Conservation (phyloP, 202 grass and related monocot species). For the Musa balbisiana region DNA sequence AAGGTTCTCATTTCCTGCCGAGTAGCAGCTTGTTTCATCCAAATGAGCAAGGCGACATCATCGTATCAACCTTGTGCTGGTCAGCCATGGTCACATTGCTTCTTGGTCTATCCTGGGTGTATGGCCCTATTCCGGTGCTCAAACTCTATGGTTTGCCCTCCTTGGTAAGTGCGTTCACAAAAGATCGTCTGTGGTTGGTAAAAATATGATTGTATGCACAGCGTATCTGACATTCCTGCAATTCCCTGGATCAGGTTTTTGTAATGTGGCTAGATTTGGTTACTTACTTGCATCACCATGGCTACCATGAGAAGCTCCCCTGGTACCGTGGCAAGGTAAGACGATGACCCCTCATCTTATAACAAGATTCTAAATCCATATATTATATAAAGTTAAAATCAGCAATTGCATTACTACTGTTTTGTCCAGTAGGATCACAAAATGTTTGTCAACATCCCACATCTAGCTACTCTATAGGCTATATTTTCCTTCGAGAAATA, state of each 20-base stretch:
- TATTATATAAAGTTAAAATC: too few relatives aligned
- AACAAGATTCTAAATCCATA: too few relatives aligned
- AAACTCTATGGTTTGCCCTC: conserved; percentile 52
- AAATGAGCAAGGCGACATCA: conserved; percentile 45
- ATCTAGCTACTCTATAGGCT: too few relatives aligned
- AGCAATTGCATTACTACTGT: too few relatives aligned
- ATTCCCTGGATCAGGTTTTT: conserved; percentile 44
- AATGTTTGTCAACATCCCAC: too few relatives aligned
- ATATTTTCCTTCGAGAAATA: too few relatives aligned
- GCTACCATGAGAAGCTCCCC: conserved; percentile 51
- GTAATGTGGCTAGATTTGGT: conserved; percentile 85
- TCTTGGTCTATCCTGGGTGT: conserved; percentile 31
- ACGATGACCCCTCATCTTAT: too few relatives aligned
- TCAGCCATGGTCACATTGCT: conserved; percentile 46
- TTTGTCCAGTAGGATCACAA: too few relatives aligned
- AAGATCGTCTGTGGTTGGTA: too few relatives aligned
- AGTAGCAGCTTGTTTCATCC: conserved; percentile 63
- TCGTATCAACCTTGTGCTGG: conserved; percentile 69
- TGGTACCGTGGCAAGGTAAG: conserved; percentile 71
- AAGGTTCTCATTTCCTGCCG: conserved; percentile 68
- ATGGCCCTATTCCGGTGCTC: conserved; percentile 33
- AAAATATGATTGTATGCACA: too few relatives aligned
- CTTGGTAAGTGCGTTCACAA: conserved; percentile 22
- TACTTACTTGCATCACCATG: conserved; percentile 93
- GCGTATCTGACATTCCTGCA: too few relatives aligned